Conservation (phyloP, 139 green algal genomes). For the Tetraselmis chui region DNA sequence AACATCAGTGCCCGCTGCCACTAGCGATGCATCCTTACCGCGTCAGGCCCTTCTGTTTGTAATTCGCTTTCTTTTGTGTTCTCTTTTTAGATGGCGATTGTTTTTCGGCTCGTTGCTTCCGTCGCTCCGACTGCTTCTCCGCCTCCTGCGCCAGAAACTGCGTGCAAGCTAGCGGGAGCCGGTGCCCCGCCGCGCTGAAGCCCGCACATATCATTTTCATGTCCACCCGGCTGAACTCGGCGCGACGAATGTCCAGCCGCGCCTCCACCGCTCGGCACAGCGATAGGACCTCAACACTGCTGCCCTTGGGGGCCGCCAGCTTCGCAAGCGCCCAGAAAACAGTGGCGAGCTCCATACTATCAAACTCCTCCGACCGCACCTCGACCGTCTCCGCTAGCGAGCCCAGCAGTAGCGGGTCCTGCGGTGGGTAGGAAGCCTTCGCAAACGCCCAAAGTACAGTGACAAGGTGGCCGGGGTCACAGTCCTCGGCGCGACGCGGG, state of each 20-base stretch:
- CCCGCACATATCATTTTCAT: not conserved
- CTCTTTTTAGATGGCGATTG: too few relatives aligned
- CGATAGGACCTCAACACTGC: not conserved
- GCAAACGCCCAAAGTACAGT: not conserved
- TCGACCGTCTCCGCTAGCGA: not conserved
- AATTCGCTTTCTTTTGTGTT: not conserved
- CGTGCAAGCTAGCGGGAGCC: not conserved
- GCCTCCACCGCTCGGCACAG: not conserved
- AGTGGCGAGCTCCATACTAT: not conserved
- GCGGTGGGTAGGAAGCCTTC: not conserved
- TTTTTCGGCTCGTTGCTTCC: not conserved
- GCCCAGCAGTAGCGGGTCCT: not conserved
- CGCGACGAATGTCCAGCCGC: not conserved
- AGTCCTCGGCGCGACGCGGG: not conserved
- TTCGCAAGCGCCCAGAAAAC: not conserved
- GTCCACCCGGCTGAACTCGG: not conserved
- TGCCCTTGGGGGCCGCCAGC: not conserved
- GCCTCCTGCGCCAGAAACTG: not conserved
- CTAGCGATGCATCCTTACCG: too few relatives aligned
- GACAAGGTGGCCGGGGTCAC: not conserved
- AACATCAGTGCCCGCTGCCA: too few relatives aligned
- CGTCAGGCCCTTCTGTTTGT: not conserved
- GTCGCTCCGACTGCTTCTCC: not conserved
- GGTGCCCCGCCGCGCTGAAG: not conserved
- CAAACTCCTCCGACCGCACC: not conserved